Base-by-base conservation (phyloP, 2,329 filamentous ascomycete species). In the Aspergillus caelatus region DNA sequence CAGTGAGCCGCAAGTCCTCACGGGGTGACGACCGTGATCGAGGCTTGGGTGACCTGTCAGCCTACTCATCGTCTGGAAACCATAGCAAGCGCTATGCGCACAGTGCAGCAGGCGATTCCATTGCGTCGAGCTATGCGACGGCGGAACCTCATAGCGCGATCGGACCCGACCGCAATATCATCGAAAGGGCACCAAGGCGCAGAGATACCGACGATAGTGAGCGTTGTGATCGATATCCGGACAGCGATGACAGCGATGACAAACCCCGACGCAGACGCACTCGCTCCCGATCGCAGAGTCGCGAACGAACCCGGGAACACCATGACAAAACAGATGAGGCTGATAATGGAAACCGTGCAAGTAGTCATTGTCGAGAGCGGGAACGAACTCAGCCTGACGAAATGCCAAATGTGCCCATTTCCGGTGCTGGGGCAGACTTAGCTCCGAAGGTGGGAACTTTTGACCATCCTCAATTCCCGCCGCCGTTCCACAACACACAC, bases 1-100 rank as follows among this genome's bases (percentile, higher is more conserved):
- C 73, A 61, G 72, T 74, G 53, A 75, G 74, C 65, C 77, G 74
- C 68, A 80, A 77, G 70, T 75, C 78, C 61, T 71, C 79, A 75
- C 77, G 79, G 75, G 77, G 77, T 79, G 80, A 82, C 77, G 79
- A 81, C 75, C 79, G 79, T 77, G 79, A 78, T 62, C 76, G 77
- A 60, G 78, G 75, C 62, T 69, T 78, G 67, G 75, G 73, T 59
- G 76, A 78, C 66, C 63, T 76, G 66, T 68, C 71, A 23, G 61
- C 68, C 60, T 74, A 75, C 60, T 59, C 71, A 50, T 67, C 71
- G 11, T 69, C 72, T 16, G 59, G 65, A 50, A 68, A 66, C 53
- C 69, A 70, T 55, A 73, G 66, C 65, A 70, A 59, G 66, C 73
- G 72, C 52, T 69, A 71, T 59, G 66, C 72, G 12, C 55, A 69